Evolutionary conservation across 495 filamentous ascomycete genomes (phyloP), one percentile per base, ranked within the genome.

Genomic region (Friedmanniomyces endolithicus): DNA sequence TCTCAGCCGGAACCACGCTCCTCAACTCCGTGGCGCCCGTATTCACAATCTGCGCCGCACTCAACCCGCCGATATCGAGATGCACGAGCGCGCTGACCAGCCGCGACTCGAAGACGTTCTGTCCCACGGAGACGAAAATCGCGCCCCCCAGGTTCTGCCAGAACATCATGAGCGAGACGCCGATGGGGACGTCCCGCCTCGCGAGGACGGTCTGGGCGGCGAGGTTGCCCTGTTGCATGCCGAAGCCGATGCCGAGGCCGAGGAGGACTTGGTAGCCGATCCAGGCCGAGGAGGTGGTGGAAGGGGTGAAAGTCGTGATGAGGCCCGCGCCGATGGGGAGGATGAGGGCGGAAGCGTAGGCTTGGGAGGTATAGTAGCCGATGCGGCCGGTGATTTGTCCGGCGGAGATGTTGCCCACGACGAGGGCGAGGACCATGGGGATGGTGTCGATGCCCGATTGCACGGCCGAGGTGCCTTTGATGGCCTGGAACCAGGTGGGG

Each of bases 401-500:
- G n/a, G 89, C 87, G 0, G 75, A 68, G 1, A 80, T 20, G 14
- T 94, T 72, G 1, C 80, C 79, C 37, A 75, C 62, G 19, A 55
- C 53, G 12, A 58, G 24, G 8, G 68, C 64, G 19, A 90, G 72
- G 19, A 94, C 77, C 67, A 86, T 73, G 0, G 88, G 88, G 11
- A 95, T 69, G 57, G 82, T 86, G 67, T 79, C 78, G 64, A 94
- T 84, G 20, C 89, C 89, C 0, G 84, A 88, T 34, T 78, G 70
- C 12, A 80, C 77, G 12, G 88, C 84, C 0, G 72, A 72, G 0
- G 77, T 78, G 47, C 75, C 78, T 65, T 89, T 83, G 66, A 95
- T 81, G 6, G 86, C 79, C 63, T 95, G 89, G 74, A 95, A 94
- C 84, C 85, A 95, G 60, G 90, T 84, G 0, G 89, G 88, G 19